phyloP scores from a whole-genome alignment of 352 stramenopile genomes.

The Lagenidium giganteum region DNA sequence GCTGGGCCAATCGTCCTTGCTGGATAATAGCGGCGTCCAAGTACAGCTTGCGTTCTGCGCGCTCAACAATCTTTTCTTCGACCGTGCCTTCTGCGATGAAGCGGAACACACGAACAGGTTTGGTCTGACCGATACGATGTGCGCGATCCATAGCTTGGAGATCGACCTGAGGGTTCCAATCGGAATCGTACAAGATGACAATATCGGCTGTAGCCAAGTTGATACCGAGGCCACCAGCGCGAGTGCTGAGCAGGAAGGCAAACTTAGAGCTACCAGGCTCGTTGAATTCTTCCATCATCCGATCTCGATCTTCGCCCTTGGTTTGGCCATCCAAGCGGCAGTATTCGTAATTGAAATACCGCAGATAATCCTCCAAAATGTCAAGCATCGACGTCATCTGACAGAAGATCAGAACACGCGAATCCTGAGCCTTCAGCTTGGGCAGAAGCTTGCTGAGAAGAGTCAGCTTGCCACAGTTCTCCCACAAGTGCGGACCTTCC shows the following conservation, averaged over 20 bases:
- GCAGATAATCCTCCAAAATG: conserved; percentile 99
- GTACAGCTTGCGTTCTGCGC: conserved; percentile 98
- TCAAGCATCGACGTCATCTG: conserved; percentile 99
- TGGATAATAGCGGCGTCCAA: conserved; percentile 99
- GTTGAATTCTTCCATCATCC: conserved; percentile 99
- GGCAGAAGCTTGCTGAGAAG: conserved; percentile 94
- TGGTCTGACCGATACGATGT: conserved; percentile 98
- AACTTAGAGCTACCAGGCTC: conserved; percentile 94
- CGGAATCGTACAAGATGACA: conserved; percentile 97
- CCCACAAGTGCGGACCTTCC: conserved; percentile 96
- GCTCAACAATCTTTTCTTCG: conserved; percentile 99
- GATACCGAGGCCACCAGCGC: conserved; percentile 95
- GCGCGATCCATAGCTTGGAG: conserved; percentile 98
- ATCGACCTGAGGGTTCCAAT: conserved; percentile 99
- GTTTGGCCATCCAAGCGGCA: conserved; percentile 81
- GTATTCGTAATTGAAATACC: conserved; percentile 81
- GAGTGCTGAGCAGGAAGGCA: conserved; percentile 96
- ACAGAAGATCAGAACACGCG: conserved; percentile 98
- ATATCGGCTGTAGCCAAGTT: conserved; percentile 99
- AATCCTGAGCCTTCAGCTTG: conserved; percentile 83
- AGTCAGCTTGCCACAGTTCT: conserved; percentile 98
- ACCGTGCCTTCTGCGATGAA: conserved; percentile 98
- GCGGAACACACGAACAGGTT: conserved; percentile 97
- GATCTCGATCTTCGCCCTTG: conserved; percentile 81
- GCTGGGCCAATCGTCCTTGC: conserved; percentile 93